A percentile compares a stretch with the other conserved stretches of the same genome.
Conservation (phyloP, 202 grass and related monocot genomes). For the Sporobolus alterniflorus region DNA sequence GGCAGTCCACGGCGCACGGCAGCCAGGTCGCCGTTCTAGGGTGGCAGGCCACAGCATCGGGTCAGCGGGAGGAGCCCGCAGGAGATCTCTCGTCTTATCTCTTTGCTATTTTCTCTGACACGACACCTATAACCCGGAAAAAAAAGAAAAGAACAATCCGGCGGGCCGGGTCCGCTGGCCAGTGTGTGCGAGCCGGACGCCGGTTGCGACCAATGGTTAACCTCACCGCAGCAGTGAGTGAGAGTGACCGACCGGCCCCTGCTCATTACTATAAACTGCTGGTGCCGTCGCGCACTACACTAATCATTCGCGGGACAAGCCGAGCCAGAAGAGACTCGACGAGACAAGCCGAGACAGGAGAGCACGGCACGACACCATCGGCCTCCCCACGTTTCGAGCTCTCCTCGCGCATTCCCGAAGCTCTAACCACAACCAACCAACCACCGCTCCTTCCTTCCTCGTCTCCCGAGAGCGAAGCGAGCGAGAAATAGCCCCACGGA, state of each 20-base stretch:
- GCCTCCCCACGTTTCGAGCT: constrained; percentile 23
- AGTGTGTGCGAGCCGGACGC: constrained; percentile 17
- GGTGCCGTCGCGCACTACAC: background rate
- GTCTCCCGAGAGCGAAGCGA: constrained; percentile 6
- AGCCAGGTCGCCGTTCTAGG: too few relatives aligned
- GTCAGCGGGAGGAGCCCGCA: background rate
- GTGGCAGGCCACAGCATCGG: background rate
- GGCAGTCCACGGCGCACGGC: background rate
- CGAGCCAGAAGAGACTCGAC: background rate
- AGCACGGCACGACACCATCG: constrained; percentile 12
- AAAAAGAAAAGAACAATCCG: background rate
- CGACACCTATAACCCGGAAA: background rate
- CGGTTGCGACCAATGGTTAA: background rate
- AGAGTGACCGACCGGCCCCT: background rate
- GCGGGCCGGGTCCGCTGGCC: too few relatives aligned
- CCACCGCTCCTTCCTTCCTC: background rate
- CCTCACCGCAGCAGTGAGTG: background rate
- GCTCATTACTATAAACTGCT: constrained; percentile 26
- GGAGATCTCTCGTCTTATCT: constrained; percentile 39
- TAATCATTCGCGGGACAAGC: background rate
- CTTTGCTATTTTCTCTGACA: constrained; percentile 32
- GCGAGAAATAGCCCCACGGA: background rate
- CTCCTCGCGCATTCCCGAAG: constrained; percentile 18
- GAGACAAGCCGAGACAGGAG: constrained; percentile 28
- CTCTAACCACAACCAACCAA: constrained; percentile 3